phyloP scores from a whole-genome alignment of 2,329 filamentous ascomycete species.

The Fusarium pininemorale region DNA sequence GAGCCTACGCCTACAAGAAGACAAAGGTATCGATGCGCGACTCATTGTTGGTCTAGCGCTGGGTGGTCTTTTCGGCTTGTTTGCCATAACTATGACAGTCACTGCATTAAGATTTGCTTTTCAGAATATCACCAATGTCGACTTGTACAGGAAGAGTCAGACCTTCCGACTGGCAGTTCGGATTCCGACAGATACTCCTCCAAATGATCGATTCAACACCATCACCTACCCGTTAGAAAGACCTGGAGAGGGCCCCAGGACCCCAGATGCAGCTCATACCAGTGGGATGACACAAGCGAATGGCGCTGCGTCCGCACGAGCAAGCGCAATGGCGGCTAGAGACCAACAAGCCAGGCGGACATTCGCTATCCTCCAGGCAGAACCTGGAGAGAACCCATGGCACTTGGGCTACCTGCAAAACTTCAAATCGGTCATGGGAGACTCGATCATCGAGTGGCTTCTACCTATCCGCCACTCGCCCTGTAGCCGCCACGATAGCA shows the following conservation, averaged over 20 bases:
- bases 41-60: conserved; percentile 74
- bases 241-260: conserved; percentile 17
- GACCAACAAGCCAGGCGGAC: conserved; percentile 65
- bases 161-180: conserved; percentile 80
- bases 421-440: conserved; percentile 82
- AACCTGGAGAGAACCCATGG: conserved; percentile 85
- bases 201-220: conserved; percentile 56
- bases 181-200: conserved; percentile 62
- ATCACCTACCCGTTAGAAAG: conserved; percentile 66
- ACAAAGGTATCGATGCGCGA: conserved; percentile 59
- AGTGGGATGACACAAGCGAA: neutral
- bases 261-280: conserved; percentile 4
- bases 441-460: conserved; percentile 77
- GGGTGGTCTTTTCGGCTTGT: conserved; percentile 79
- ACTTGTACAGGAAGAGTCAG: conserved; percentile 72
- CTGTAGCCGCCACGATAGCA: conserved; percentile 72
- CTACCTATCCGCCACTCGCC: conserved; percentile 80
- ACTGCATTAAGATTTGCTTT: conserved; percentile 76
- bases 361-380: conserved; percentile 82
- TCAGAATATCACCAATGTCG: conserved; percentile 84
- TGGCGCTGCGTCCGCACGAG: conserved; percentile 22
- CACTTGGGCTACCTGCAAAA: conserved; percentile 77
- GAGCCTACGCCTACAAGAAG: conserved; percentile 59
- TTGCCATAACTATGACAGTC: conserved; percentile 78
- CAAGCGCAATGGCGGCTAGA: conserved; percentile 39